phyloP scores from a whole-genome alignment of 2,329 filamentous ascomycete genomes.

The Fusarium secorum region DNA sequence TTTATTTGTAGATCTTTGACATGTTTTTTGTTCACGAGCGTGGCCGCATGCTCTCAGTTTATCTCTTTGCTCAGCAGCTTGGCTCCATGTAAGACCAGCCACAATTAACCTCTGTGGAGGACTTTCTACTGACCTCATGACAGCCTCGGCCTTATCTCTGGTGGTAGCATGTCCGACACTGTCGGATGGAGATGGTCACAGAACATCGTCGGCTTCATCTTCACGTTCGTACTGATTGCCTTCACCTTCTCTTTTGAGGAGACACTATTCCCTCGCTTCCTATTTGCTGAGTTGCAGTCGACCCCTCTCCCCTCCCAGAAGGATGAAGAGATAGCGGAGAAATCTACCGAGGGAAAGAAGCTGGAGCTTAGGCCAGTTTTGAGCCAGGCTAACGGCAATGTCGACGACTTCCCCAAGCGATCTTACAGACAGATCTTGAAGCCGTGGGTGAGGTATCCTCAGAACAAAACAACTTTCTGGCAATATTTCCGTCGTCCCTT shows the following conservation, averaged over 20 bases:
- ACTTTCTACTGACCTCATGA: too few relatives aligned
- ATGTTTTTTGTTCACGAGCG: background rate
- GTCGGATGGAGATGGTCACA: background rate
- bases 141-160: background rate
- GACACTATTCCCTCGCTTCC: background rate
- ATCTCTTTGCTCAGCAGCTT: background rate
- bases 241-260: background rate
- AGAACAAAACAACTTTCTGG: background rate
- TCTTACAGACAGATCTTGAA: background rate
- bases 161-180: background rate
- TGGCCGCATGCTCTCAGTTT: background rate
- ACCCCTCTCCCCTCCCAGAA: fast-evolving
- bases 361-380: background rate
- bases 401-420: background rate
- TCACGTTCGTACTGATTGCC: background rate
- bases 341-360: fast-evolving
- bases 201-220: background rate
- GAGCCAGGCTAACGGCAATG: fast-evolving
- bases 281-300: fast-evolving
- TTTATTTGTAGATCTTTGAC: fast-evolving
- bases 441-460: background rate
- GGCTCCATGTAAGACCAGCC: fast-evolving
- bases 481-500: background rate
- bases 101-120: fast-evolving
- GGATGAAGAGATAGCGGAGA: background rate